Conservation (phyloP, 768 basidiomycete genomes). For the Solioccasus polychromus region DNA sequence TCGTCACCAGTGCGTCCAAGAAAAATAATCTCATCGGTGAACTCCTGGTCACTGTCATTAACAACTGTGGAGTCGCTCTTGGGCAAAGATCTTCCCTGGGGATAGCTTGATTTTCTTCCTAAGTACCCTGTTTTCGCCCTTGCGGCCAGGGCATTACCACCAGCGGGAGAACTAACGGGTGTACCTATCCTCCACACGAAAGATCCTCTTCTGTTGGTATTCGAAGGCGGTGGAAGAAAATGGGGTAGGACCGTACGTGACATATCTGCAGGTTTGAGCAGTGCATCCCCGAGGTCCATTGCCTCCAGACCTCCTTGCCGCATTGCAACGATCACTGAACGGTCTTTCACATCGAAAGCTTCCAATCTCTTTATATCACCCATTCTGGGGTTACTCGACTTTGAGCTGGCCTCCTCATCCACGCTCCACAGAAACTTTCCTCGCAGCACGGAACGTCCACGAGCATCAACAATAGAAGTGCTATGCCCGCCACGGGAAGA, state of each 20-base stretch:
- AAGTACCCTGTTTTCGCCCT: conserved; percentile 41
- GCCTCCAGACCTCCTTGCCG: conserved; percentile 84
- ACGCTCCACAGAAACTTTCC: conserved; percentile 77
- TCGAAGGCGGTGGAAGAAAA: conserved; percentile 59
- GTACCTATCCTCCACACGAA: conserved; percentile 85
- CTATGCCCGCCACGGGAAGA: conserved; percentile 90
- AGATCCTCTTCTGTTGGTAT: conserved; percentile 65
- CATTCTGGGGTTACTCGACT: conserved; percentile 44
- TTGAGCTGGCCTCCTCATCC: conserved; percentile 50
- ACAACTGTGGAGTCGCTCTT: conserved; percentile 48
- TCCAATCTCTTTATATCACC: conserved; percentile 84
- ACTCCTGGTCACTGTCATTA: conserved; percentile 50
- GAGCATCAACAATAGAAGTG: conserved; percentile 82
- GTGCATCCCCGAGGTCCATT: conserved; percentile 74
- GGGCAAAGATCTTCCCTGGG: conserved; percentile 45
- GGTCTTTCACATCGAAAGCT: conserved; percentile 73
- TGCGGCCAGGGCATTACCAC: conserved; percentile 39
- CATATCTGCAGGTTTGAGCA: conserved; percentile 76
- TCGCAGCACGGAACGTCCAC: conserved; percentile 80
- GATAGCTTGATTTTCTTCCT: conserved; percentile 49
- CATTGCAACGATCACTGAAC: conserved; percentile 80
- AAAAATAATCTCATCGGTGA: conserved; percentile 72
- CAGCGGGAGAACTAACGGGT: conserved; percentile 47
- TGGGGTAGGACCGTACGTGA: conserved; percentile 72
- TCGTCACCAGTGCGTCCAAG: conserved; percentile 75